Percentiles rank a stretch among this genome's conserved stretches.
These are phyloP conservation scores for Lactifluus pinguis DNA, from an alignment of 768 basidiomycete genomes.

Conservation along the genomic window DNA sequence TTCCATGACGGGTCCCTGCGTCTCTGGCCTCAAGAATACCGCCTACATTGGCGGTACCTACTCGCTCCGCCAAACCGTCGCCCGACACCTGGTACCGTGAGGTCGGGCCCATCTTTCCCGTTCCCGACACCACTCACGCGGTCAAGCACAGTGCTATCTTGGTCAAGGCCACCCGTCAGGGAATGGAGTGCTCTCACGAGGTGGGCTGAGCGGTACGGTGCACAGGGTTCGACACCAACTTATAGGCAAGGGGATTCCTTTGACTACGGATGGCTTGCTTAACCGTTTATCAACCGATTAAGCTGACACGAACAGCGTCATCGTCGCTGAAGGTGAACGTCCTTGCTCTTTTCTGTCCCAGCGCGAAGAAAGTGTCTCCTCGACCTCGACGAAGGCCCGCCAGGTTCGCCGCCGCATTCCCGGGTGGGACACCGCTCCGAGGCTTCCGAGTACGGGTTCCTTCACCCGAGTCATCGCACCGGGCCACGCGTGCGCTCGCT, in stretches of 20 bases:
- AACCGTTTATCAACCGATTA: not conserved
- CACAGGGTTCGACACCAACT: slow-evolving; percentile 9
- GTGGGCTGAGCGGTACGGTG: slow-evolving; percentile 7
- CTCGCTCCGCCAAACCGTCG: not conserved
- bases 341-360: slow-evolving; percentile 18
- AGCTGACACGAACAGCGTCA: not conserved
- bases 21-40: slow-evolving; percentile 5
- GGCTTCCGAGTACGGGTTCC: slow-evolving; percentile 12
- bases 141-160: slow-evolving; percentile 1
- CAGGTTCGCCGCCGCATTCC: not conserved
- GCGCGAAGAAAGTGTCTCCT: not conserved
- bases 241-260: not conserved
- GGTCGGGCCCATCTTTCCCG: not conserved
- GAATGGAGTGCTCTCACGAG: slow-evolving; percentile 1
- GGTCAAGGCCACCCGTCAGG: slow-evolving; percentile 7
- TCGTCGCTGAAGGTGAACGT: slow-evolving; percentile 23
- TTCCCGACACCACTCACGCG: no score
- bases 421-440: slow-evolving; percentile 10
- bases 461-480: not conserved
- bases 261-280: not conserved
- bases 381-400: not conserved
- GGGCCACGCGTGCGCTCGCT: slow-evolving; percentile 19
- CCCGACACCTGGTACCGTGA: no score
- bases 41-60: slow-evolving; percentile 4
- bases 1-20: slow-evolving; percentile 1